Evolutionary conservation across 1,284 basidiomycete species (phyloP).

Genomic region (Apiotrichum veenhuisii): DNA sequence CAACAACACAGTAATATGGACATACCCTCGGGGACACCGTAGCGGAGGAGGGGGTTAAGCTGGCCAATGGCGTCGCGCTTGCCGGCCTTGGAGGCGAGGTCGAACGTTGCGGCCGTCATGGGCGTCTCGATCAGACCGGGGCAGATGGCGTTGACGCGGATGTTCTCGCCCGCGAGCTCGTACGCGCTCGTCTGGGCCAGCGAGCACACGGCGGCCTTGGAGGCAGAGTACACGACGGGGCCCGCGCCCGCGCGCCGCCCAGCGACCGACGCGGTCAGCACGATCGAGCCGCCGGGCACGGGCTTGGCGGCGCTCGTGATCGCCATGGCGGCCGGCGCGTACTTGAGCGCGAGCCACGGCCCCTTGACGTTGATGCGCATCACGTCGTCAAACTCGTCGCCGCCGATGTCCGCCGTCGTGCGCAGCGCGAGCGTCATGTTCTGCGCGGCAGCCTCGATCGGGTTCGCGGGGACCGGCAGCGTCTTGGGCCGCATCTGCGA

Average conservation of each 20-base stretch:
- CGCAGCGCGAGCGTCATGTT: not conserved
- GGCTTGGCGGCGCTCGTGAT: constrained; percentile 65
- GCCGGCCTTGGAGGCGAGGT: constrained; percentile 69
- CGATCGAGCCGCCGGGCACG: constrained; percentile 71
- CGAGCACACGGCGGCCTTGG: constrained; percentile 84
- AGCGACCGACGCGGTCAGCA: constrained; percentile 86
- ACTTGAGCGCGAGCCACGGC: constrained; percentile 84
- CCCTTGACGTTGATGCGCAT: constrained; percentile 79
- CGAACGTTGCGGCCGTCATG: constrained; percentile 73
- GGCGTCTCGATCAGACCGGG: constrained; percentile 82
- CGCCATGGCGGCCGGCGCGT: constrained; percentile 77
- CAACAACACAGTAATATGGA: not conserved
- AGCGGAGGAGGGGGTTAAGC: constrained; percentile 76
- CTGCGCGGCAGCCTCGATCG: not conserved
- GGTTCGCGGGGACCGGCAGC: not conserved
- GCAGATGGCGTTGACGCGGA: constrained; percentile 85
- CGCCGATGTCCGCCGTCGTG: constrained; percentile 13
- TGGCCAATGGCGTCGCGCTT: constrained; percentile 73
- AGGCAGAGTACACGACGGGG: constrained; percentile 79
- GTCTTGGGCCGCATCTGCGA: constrained; percentile 14
- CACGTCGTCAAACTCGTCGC: constrained; percentile 66
- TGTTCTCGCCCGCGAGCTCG: constrained; percentile 73
- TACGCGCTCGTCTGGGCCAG: constrained; percentile 76
- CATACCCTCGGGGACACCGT: constrained; percentile 56
- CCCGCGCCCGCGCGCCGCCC: constrained; percentile 83